Base-by-base conservation (phyloP, 2,329 filamentous ascomycete genomes). In the Colletotrichum sp. region DNA sequence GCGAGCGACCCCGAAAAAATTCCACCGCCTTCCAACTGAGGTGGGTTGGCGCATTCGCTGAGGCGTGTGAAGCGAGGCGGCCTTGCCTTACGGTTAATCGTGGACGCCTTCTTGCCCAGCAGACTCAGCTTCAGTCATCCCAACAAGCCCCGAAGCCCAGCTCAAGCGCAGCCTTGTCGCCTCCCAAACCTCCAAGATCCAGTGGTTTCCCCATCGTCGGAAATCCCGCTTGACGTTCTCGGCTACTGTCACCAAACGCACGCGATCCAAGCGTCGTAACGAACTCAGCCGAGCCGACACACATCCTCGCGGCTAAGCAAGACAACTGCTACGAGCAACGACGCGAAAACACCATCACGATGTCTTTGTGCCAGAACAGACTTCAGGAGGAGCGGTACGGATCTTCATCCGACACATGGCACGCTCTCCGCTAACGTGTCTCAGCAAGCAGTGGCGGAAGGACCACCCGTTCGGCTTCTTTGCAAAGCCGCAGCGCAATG, bases 401-500 rank as follows among this genome's bases (percentile, higher is more conserved):
- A 32, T 18, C 34, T 38, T 67, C 70, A 76, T 56, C 79, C 55
- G 38, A 21, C 28, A 13, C n/a, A 16, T 21, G 9, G 9, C 32
- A 28, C n/a, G 26, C 12, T 34, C 32, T 77, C 55, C 8, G 58
- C 83, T 82, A 65, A 80, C 69, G 64, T 56, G 68, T 55, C 48
- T 32, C 80, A 98, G 96, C 78, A 98, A 98, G 87, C 95, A 98
- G 87, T 99, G 97, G 97, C 93, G 97, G 79, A 93, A 93, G 83
- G 96, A 99, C 80, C 97, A 99, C 82, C 97, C 97, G 0, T 99
- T 99, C 82, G 97, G 97, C 77, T 99, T 99, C 88, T 98, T 94
- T 85, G 97, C 97, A 28, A 95, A 96, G 83, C 97, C 97, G 15
- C 89, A 93, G 77, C 94, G 96, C 80, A 96, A 92, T 77, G 61